Evolutionary conservation across 2,329 filamentous ascomycete genomes (phyloP), one percentile per base, ranked within the genome.

Genomic region (Fusarium sp.): DNA sequence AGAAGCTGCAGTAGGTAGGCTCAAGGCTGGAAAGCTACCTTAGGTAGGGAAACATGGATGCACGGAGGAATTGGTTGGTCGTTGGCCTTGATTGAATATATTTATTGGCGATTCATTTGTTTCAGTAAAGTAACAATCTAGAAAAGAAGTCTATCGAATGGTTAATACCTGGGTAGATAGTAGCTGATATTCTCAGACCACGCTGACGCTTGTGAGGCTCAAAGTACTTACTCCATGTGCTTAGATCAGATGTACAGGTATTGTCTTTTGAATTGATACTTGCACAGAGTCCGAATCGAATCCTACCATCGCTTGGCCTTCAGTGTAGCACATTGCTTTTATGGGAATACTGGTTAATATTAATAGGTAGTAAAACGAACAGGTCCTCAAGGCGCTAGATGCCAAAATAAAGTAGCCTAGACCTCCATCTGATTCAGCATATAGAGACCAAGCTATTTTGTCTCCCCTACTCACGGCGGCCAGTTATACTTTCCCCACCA

Each of bases 401-500:
- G 3, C 3, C 18, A 37, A 37, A 37, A 37, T 37, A n/a, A 18
- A 37, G 18, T 18, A 34, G 16, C 32, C 5, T 18, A 6, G 32
- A 5, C 32, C 9, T 10, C 32, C 8, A 34, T 34, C 32, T 34
- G 14, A 18, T 34, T 34, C 32, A 2, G 18, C 32, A 18, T 5
- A 34, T 18, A 18, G 16, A 34, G 14, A 37, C 34, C 34, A 37
- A 37, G 18, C n/a, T 37, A 37, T 37, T 37, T n/a, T 37, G 34
- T 37, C 34, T n/a, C 11, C 34, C 12, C 1, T 37, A n/a, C 18
- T n/a, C 6, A 18, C 34, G 1, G 34, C 34, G 18, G 3, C 60
- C 61, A 44, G 54, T 46, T 24, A 55, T 34, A 11, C 30, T 27
- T 61, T 32, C 41, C 18, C 56, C n/a, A 29, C 30, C 16, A 30